Evolutionary conservation across 176 grass and related monocot genomes (phyloP).

Genomic region (Areca catechu): DNA sequence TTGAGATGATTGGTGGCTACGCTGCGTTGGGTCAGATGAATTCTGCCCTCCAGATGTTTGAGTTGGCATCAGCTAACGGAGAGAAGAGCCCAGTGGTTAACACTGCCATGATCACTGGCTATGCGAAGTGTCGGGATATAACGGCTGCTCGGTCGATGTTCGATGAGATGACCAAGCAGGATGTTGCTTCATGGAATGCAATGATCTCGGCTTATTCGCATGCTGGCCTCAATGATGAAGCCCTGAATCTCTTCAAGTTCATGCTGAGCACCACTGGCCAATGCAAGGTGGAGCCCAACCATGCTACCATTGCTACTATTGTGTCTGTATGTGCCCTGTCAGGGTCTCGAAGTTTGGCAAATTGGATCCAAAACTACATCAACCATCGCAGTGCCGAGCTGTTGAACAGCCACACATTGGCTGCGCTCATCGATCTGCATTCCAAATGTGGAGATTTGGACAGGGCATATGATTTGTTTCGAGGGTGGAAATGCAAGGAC

Average conservation of each 20-base stretch:
- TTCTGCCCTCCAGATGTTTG: constrained; percentile 15
- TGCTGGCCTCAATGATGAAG: constrained; percentile 9
- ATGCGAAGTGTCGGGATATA: constrained; percentile 20
- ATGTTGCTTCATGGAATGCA: constrained; percentile 38
- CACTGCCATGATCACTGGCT: constrained; percentile 36
- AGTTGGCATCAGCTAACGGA: constrained; percentile 8
- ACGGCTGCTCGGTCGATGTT: constrained; percentile 24
- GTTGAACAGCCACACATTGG: constrained; percentile 33
- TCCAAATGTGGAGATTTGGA: constrained; percentile 36
- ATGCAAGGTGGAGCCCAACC: constrained; percentile 26
- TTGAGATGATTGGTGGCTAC: constrained; percentile 27
- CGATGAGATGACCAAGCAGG: constrained; percentile 28
- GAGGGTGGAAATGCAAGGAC: constrained; percentile 27
- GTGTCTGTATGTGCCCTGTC: constrained; percentile 27
- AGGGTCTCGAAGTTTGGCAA: constrained; percentile 20
- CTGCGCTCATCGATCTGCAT: constrained; percentile 34
- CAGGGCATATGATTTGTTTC: constrained; percentile 28
- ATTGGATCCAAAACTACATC: constrained; percentile 26
- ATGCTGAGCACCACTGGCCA: constrained; percentile 12
- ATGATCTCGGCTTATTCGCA: constrained; percentile 35
- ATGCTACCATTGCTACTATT: constrained; percentile 22
- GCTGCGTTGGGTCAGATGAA: constrained; percentile 17
- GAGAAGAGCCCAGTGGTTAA: constrained; percentile 15
- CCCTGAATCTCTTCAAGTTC: constrained; percentile 29
- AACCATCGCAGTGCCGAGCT: constrained; percentile 2